phyloP scores from a whole-genome alignment of 257 asterid species.

The Solanum etuberosum region DNA sequence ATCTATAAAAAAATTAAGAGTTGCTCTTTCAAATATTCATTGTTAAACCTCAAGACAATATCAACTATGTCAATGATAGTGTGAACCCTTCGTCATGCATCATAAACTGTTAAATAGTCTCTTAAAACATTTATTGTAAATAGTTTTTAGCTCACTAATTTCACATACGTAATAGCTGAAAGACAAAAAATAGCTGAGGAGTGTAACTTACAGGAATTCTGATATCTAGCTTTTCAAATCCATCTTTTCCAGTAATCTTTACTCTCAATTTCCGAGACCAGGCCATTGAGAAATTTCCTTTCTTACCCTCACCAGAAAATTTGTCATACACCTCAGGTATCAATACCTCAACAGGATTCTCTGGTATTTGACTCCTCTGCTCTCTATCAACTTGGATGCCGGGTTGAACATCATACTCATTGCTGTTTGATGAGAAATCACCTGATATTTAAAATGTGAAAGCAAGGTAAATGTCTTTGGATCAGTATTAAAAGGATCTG shows the following conservation, averaged over 20 bases:
- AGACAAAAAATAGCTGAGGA: background rate
- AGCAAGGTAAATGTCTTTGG: conserved; percentile 3
- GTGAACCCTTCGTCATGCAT: background rate
- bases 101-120: background rate
- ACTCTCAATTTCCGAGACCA: conserved; percentile 82
- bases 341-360: conserved; percentile 56
- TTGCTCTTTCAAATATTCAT: background rate
- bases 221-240: conserved; percentile 74
- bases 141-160: background rate
- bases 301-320: conserved; percentile 30
- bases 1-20: background rate
- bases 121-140: background rate
- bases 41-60: background rate
- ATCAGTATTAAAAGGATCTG: background rate
- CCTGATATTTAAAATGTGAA: conserved; percentile 24
- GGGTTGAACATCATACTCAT: conserved; percentile 15
- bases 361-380: conserved; percentile 17
- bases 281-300: conserved; percentile 37
- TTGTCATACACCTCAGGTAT: conserved; percentile 57
- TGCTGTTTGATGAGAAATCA: conserved; percentile 22
- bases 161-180: background rate
- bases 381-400: conserved; percentile 26
- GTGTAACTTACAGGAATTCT: conserved; percentile 70
- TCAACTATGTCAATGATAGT: background rate
- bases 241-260: conserved; percentile 84